A percentile compares a stretch with the other conserved stretches of the same genome.
These are phyloP conservation scores for Schoenoplectus tabernaemontani DNA, from an alignment of 202 grass and related monocot genomes.

Conservation along the genomic window DNA sequence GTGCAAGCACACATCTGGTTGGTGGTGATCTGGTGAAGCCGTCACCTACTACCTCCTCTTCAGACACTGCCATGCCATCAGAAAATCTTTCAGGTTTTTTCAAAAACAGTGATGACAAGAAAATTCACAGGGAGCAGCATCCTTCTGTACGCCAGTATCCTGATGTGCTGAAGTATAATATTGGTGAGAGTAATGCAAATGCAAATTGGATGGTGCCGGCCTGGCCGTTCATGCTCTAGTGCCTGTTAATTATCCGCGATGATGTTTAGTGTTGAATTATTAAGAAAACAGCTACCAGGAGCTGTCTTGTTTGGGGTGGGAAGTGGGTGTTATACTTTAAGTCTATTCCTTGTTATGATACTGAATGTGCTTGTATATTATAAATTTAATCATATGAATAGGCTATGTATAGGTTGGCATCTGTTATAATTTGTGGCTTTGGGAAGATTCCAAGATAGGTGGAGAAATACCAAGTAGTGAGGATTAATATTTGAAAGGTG, in stretches of 20 bases:
- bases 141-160: conserved; percentile 41
- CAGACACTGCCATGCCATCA: not conserved
- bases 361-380: too few relatives aligned
- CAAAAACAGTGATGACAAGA: not conserved
- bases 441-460: too few relatives aligned
- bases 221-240: conserved; percentile 15
- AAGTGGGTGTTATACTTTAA: too few relatives aligned
- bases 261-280: conserved; percentile 35
- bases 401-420: too few relatives aligned
- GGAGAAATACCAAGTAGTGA: too few relatives aligned
- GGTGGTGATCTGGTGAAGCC: conserved; percentile 34
- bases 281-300: not conserved
- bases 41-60: conserved; percentile 23
- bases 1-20: conserved; percentile 38
- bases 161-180: conserved; percentile 35
- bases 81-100: not conserved
- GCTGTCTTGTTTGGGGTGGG: not conserved
- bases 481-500: too few relatives aligned
- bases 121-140: conserved; percentile 26
- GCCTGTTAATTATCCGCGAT: conserved; percentile 14
- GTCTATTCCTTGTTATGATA: too few relatives aligned
- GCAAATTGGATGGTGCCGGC: conserved; percentile 33
- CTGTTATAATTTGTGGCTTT: too few relatives aligned
- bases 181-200: conserved; percentile 33
- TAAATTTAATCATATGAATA: too few relatives aligned